Conservation (phyloP, 305 asterid genomes). For the Fraxinus velutina region DNA sequence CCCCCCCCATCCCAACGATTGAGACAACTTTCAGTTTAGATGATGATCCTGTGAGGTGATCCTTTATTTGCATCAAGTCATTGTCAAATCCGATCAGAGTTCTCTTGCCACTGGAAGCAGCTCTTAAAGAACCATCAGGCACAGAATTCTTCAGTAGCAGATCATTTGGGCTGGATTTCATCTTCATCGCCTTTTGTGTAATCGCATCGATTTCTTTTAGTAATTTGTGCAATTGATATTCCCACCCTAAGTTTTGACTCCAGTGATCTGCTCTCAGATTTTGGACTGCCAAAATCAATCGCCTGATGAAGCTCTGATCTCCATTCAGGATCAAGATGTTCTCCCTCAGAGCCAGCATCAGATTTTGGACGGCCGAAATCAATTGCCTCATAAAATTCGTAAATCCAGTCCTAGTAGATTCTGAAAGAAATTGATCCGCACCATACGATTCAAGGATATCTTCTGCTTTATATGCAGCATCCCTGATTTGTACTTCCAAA, state of each 20-base stretch:
- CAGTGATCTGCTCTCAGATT: background rate
- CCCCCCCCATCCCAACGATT: background rate
- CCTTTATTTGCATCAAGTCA: background rate
- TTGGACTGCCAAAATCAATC: background rate
- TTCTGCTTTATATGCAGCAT: background rate
- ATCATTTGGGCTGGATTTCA: background rate
- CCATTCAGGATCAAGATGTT: background rate
- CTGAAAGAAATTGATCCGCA: background rate
- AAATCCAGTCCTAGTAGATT: background rate
- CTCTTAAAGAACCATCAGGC: background rate
- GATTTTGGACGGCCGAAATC: background rate
- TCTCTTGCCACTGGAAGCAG: background rate
- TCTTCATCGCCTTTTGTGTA: background rate
- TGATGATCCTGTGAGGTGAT: background rate
- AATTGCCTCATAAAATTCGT: background rate
- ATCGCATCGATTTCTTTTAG: background rate
- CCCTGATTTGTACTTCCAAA: background rate
- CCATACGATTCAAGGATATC: background rate
- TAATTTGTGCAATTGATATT: background rate
- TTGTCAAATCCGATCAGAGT: background rate
- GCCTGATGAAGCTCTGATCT: background rate
- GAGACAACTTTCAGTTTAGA: background rate
- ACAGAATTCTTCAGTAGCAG: background rate
- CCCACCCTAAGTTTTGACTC: background rate
- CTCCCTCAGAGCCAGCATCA: background rate